These are phyloP conservation scores for Pythium insidiosum DNA, from an alignment of 352 stramenopile genomes.

Conservation along the genomic window DNA sequence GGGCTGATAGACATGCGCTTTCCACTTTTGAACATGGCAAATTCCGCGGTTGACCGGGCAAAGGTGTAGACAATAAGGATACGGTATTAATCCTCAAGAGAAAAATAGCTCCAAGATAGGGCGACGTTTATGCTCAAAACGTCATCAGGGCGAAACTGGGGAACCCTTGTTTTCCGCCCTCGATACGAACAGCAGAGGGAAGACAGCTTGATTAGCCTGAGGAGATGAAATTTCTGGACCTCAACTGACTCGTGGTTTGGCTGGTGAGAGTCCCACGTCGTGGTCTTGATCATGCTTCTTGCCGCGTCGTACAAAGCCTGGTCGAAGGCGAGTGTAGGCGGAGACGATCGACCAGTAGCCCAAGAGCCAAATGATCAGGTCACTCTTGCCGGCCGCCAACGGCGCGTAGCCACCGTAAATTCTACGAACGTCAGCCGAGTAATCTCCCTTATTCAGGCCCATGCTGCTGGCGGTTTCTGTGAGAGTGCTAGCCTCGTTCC, in stretches of 20 bases:
- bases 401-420: slow-evolving; percentile 15
- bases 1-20: too few species aligned
- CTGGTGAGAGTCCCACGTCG: slow-evolving; percentile 13
- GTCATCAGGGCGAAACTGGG: too few species aligned
- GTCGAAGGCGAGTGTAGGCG: slow-evolving; percentile 16
- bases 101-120: too few species aligned
- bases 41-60: too few species aligned
- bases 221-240: slow-evolving; percentile 11
- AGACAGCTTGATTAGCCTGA: slow-evolving; percentile 18
- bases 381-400: slow-evolving; percentile 15
- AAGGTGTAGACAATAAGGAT: too few species aligned
- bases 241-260: slow-evolving; percentile 4
- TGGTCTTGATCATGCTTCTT: slow-evolving; percentile 24
- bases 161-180: too few species aligned
- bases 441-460: slow-evolving; percentile 8
- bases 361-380: slow-evolving; percentile 15
- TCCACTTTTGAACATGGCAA: too few species aligned
- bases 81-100: too few species aligned
- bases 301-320: slow-evolving; percentile 13
- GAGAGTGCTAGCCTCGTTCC: slow-evolving; percentile 2
- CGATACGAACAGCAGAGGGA: too few species aligned
- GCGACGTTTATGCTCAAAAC: too few species aligned
- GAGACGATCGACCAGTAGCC: slow-evolving; percentile 16
- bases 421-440: slow-evolving; percentile 13
- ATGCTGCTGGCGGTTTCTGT: slow-evolving; percentile 13